Base-by-base conservation (phyloP, 805 yeast species). In the Kuraishia piskuri region DNA sequence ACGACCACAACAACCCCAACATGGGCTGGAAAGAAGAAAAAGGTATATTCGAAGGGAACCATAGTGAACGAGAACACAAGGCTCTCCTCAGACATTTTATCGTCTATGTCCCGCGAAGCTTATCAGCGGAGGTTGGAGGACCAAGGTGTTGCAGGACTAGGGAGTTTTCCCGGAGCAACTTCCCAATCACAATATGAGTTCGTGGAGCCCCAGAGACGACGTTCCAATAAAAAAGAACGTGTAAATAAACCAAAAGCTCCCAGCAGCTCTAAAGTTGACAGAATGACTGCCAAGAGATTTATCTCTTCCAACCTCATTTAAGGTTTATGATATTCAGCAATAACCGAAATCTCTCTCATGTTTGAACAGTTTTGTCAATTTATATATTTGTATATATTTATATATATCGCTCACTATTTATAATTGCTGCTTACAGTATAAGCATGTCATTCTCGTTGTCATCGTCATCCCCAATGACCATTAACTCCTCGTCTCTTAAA, bases 401-500 rank as follows among this genome's bases (percentile, higher is more conserved):
- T 25, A 25, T 25, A 25, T 25, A 25, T 25, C 9, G 40, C 14
- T 14, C n/a, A 45, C 3, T 45, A 45, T 22, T 17, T n/a, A 22
- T 22, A 9, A 21, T 7, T 45, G 8, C 22, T 12, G 14, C 14
- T 19, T 22, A 45, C 5, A 45, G 47, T 9, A 45, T 45, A 20
- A 45, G 23, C 36, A 58, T 52, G 19, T 55, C 57, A 2, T 53
- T 58, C 22, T 58, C 59, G 20, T 52, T 56, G 10, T 59, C 64
- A 9, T 55, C 62, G 7, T 59, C 66, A 21, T 63, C 67, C 50
- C 61, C 65, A 6, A 57, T 59, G 40, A 57, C 53, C 60, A 62
- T 57, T 40, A 63, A 57, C 20, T 63, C 68, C 26, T 65, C 69
- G 37, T 66, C 70, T 14, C 63, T 56, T 3, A 66, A 52, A 8